Conservation (phyloP, 2,329 filamentous ascomycete genomes). For the Pseudocercospora fuligena region DNA sequence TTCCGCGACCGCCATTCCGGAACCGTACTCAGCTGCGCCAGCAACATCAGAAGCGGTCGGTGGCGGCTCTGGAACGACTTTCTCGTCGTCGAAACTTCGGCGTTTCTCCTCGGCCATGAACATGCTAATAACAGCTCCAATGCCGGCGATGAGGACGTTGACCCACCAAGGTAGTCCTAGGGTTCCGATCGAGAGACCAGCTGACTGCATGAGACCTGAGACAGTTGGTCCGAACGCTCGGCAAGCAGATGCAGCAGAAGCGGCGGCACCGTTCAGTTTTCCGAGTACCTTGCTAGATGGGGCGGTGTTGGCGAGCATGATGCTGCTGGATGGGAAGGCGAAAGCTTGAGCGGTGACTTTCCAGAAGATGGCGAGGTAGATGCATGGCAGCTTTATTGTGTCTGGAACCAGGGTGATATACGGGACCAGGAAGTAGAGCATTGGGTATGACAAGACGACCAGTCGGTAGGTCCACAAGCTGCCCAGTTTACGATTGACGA, state of each 20-base stretch:
- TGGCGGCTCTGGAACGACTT: constrained; percentile 24
- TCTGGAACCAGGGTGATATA: constrained; percentile 86
- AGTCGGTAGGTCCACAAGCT: constrained; percentile 81
- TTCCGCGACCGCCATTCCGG: constrained; percentile 32
- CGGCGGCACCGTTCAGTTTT: constrained; percentile 89
- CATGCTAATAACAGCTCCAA: constrained; percentile 75
- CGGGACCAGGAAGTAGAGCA: constrained; percentile 84
- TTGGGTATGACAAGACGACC: constrained; percentile 80
- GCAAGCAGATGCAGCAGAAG: constrained; percentile 86
- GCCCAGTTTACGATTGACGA: constrained; percentile 74
- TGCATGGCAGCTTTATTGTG: constrained; percentile 70
- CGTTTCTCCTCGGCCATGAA: constrained; percentile 60
- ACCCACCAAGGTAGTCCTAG: constrained; percentile 95
- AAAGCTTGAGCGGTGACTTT: constrained; percentile 93
- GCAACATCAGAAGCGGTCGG: constrained; percentile 30
- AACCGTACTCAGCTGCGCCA: constrained; percentile 27
- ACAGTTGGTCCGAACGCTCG: constrained; percentile 87
- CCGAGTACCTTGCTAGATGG: constrained; percentile 84
- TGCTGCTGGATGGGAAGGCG: constrained; percentile 87
- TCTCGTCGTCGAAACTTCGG: constrained; percentile 35
- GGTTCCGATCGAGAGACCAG: constrained; percentile 78
- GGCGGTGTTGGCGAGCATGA: constrained; percentile 86
- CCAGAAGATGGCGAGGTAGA: constrained; percentile 80
- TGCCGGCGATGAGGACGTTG: constrained; percentile 74
- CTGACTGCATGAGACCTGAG: constrained; percentile 81